A percentile compares a stretch with the other conserved stretches of the same genome.
Conservation (phyloP, 2,329 filamentous ascomycete species). For the Exophiala xenobiotica region DNA sequence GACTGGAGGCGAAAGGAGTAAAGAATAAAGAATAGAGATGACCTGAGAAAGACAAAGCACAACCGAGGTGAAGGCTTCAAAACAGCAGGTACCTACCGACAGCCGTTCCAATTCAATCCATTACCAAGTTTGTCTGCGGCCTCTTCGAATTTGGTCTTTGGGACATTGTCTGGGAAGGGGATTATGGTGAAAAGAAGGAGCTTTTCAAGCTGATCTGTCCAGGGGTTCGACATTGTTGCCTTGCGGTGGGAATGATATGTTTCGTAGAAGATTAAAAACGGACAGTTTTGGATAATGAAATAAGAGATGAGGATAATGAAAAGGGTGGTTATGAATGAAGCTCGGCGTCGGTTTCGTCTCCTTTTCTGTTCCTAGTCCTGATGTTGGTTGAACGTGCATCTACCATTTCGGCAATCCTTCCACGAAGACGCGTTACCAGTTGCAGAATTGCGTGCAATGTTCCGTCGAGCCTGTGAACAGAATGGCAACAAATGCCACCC, state of each 20-base stretch:
- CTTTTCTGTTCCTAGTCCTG: too few species aligned
- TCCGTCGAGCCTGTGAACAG: too few species aligned
- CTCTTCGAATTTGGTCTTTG: conserved; percentile 13
- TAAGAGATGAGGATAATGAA: too few species aligned
- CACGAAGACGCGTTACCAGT: too few species aligned
- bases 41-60: background rate
- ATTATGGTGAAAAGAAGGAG: conserved; percentile 18
- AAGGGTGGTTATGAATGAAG: too few species aligned
- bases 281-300: too few species aligned
- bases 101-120: conserved; percentile 11
- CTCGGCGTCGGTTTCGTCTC: too few species aligned
- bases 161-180: conserved; percentile 10
- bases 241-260: background rate
- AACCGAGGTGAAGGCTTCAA: background rate
- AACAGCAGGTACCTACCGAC: conserved; percentile 9
- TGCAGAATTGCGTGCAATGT: too few species aligned
- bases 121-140: conserved; percentile 11
- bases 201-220: conserved; percentile 18
- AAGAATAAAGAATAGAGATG: background rate
- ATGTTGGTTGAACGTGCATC: too few species aligned
- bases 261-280: too few species aligned
- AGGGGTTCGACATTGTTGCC: conserved; percentile 12
- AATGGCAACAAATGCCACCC: too few species aligned
- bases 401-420: background rate
- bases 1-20: background rate